Evolutionary conservation across 2,329 filamentous ascomycete species (phyloP).

Genomic region (Ilyonectria destructans): DNA sequence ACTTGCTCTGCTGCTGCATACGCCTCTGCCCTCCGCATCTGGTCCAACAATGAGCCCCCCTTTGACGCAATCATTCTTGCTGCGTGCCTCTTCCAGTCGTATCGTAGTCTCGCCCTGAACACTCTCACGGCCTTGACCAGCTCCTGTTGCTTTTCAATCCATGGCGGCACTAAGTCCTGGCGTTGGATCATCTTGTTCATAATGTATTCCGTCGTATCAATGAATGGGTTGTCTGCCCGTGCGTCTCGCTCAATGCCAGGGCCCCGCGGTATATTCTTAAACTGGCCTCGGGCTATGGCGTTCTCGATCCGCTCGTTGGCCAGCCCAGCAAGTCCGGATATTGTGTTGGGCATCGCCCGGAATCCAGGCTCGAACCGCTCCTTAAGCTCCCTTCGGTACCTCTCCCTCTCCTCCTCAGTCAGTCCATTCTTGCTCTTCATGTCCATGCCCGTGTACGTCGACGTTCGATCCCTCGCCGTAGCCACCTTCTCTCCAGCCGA

Average conservation of each 20-base stretch:
- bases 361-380: constrained; percentile 85
- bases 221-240: constrained; percentile 87
- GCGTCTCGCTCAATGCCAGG: constrained; percentile 86
- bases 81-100: constrained; percentile 89
- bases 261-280: constrained; percentile 86
- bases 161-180: constrained; percentile 95
- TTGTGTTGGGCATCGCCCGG: constrained; percentile 80
- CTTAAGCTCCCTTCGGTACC: constrained; percentile 80
- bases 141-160: constrained; percentile 99
- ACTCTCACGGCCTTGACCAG: constrained; percentile 77
- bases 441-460: constrained; percentile 66
- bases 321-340: constrained; percentile 85
- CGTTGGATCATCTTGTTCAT: constrained; percentile 99
- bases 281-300: constrained; percentile 92
- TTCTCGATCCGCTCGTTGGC: constrained; percentile 96
- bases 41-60: constrained; percentile 82
- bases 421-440: constrained; percentile 67
- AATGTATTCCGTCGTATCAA: constrained; percentile 97
- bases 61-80: constrained; percentile 83
- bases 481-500: constrained; percentile 66
- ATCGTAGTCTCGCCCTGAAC: constrained; percentile 83
- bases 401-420: constrained; percentile 81
- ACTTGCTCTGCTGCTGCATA: constrained; percentile 83
- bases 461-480: constrained; percentile 71
- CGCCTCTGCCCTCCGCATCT: constrained; percentile 79